phyloP scores from a whole-genome alignment of 257 asterid genomes.

The Eucommia ulmoides region DNA sequence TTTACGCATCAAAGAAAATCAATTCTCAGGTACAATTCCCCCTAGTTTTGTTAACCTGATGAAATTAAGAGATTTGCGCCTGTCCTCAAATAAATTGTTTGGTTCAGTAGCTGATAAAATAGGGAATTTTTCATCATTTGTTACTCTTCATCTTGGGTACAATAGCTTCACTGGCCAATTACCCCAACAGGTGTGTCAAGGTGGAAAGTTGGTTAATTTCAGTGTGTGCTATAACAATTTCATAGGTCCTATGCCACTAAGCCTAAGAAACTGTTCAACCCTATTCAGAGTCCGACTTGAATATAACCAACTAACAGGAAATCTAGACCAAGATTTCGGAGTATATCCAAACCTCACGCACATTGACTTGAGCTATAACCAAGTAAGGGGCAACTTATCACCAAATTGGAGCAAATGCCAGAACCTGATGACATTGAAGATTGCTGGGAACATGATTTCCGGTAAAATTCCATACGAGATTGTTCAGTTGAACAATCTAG shows the following conservation, averaged over 20 bases:
- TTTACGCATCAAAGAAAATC: slow-evolving; percentile 1
- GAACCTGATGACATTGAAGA: slow-evolving; percentile 10
- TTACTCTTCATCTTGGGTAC: slow-evolving; percentile 2
- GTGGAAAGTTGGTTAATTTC: slow-evolving; percentile 9
- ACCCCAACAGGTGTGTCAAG: slow-evolving; percentile 23
- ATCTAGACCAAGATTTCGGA: slow-evolving; percentile 20
- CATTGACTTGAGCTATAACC: slow-evolving; percentile 20
- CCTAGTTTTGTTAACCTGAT: background rate
- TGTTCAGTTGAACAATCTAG: slow-evolving; percentile 13
- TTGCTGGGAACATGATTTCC: slow-evolving; percentile 21
- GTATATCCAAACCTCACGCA: slow-evolving; percentile 18
- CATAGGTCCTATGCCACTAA: slow-evolving; percentile 19
- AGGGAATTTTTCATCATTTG: slow-evolving; percentile 8
- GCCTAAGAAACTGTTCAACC: slow-evolving; percentile 27
- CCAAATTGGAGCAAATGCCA: slow-evolving; percentile 21
- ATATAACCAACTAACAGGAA: slow-evolving; percentile 20
- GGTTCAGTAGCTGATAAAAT: slow-evolving; percentile 15
- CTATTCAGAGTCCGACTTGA: slow-evolving; percentile 19
- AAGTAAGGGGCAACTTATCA: slow-evolving; percentile 23
- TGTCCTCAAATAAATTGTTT: slow-evolving; percentile 1
- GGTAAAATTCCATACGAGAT: slow-evolving; percentile 21
- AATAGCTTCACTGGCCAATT: slow-evolving; percentile 22
- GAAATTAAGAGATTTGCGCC: background rate
- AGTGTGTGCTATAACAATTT: slow-evolving; percentile 14
- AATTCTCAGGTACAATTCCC: background rate